Evolutionary conservation across 2,329 filamentous ascomycete species (phyloP).

Genomic region (Alternaria brassicicola): DNA sequence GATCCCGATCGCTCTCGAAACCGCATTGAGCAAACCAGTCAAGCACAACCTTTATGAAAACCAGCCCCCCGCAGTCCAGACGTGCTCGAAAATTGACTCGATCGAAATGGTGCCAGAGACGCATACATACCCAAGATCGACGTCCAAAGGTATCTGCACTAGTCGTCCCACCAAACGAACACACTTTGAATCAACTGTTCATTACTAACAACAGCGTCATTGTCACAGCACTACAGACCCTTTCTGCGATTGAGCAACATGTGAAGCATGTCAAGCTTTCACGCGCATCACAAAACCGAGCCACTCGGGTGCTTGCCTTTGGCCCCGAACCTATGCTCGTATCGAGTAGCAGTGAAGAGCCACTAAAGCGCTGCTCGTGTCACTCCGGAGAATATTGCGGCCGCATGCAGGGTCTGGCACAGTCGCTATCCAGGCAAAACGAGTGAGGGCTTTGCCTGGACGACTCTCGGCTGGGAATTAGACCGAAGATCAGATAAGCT

Average conservation of each 20-base stretch:
- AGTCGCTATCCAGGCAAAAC: neutral
- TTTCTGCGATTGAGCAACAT: neutral
- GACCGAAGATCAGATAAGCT: neutral
- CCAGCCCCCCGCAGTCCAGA: neutral
- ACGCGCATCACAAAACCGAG: neutral
- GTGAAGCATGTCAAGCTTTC: neutral
- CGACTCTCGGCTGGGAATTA: neutral
- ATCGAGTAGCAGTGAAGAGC: neutral
- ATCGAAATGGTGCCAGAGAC: neutral
- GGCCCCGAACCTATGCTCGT: neutral
- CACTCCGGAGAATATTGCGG: neutral
- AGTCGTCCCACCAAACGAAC: neutral
- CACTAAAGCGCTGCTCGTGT: neutral
- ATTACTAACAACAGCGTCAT: neutral
- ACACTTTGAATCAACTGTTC: neutral
- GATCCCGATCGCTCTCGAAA: neutral
- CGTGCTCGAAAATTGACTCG: neutral
- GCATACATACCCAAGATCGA: neutral
- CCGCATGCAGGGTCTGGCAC: neutral
- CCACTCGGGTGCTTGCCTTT: neutral
- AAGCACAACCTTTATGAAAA: neutral
- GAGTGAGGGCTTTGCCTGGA: neutral
- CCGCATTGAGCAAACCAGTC: neutral
- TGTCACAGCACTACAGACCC: neutral
- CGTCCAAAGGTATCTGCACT: neutral